phyloP scores from a whole-genome alignment of 2,329 filamentous ascomycete genomes.

The Calonectria pseudoreteaudii region DNA sequence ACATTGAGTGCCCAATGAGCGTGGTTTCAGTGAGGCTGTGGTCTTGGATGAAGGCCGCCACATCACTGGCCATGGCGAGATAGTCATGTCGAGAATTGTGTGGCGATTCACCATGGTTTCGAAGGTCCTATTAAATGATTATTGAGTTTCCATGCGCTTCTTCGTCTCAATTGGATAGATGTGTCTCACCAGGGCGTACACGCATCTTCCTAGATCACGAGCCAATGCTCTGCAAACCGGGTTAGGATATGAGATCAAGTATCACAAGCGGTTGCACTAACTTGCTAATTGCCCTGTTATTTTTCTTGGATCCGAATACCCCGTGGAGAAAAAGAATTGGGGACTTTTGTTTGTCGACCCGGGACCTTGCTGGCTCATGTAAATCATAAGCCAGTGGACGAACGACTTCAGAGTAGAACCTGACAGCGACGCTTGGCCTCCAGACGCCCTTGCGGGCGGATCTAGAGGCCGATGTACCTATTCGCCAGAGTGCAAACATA shows the following conservation, averaged over 20 bases:
- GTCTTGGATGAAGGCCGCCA: constrained; percentile 80
- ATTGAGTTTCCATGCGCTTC: constrained; percentile 27
- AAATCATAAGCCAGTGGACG: constrained; percentile 72
- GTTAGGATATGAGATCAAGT: not conserved
- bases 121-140: constrained; percentile 73
- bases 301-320: constrained; percentile 94
- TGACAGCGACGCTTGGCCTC: constrained; percentile 13
- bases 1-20: constrained; percentile 96
- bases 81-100: constrained; percentile 85
- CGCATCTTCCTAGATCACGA: constrained; percentile 80
- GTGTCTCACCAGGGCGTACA: constrained; percentile 81
- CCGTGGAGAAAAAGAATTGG: constrained; percentile 93
- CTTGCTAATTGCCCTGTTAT: constrained; percentile 96
- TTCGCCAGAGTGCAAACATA: constrained; percentile 35
- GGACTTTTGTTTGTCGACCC: constrained; percentile 53
- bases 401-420: constrained; percentile 38
- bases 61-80: constrained; percentile 82
- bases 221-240: constrained; percentile 74
- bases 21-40: constrained; percentile 78
- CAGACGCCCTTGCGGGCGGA: constrained; percentile 1
- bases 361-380: constrained; percentile 66
- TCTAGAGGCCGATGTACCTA: constrained; percentile 16
- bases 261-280: constrained; percentile 57
- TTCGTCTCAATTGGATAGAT: constrained; percentile 10
- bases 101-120: constrained; percentile 93